phyloP scores from a whole-genome alignment of 805 yeast genomes.

The Ogataea kodamae region DNA sequence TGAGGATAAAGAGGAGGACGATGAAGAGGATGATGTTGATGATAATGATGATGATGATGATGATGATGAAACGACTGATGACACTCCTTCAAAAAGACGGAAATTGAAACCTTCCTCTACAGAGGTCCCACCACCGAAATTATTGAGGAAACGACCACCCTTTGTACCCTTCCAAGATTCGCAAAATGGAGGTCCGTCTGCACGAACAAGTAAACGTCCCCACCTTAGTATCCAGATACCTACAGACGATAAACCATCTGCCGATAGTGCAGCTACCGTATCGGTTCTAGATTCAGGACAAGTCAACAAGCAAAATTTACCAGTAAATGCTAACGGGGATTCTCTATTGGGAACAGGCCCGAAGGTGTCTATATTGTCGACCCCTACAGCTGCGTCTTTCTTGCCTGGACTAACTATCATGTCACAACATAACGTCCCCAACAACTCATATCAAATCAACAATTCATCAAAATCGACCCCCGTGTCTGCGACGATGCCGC shows the following conservation, averaged over 20 bases:
- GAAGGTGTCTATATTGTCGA: constrained; percentile 13
- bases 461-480: constrained; percentile 29
- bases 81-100: constrained; percentile 8
- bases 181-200: neutral
- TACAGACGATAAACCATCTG: constrained; percentile 22
- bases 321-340: constrained; percentile 2
- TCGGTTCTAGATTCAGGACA: constrained; percentile 38
- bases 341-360: constrained; percentile 2
- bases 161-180: constrained; percentile 7
- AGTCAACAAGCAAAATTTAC: constrained; percentile 3
- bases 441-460: constrained; percentile 14
- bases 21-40: constrained; percentile 11
- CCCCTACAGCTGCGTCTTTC: constrained; percentile 20
- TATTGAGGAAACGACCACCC: constrained; percentile 1
- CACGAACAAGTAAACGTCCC: constrained; percentile 42
- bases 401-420: constrained; percentile 21
- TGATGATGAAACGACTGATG: constrained; percentile 10
- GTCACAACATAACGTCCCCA: constrained; percentile 18
- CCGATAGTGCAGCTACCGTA: constrained; percentile 42
- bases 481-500: constrained; percentile 28
- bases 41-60: constrained; percentile 17
- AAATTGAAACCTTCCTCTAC: constrained; percentile 1
- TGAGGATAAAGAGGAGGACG: constrained; percentile 17
- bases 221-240: constrained; percentile 67
- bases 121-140: neutral